A percentile compares a stretch with the other conserved stretches of the same genome.
These are phyloP conservation scores for Sphagnum tenellum DNA, from an alignment of 225 moss, liverwort and hornwort genomes.

Conservation along the genomic window DNA sequence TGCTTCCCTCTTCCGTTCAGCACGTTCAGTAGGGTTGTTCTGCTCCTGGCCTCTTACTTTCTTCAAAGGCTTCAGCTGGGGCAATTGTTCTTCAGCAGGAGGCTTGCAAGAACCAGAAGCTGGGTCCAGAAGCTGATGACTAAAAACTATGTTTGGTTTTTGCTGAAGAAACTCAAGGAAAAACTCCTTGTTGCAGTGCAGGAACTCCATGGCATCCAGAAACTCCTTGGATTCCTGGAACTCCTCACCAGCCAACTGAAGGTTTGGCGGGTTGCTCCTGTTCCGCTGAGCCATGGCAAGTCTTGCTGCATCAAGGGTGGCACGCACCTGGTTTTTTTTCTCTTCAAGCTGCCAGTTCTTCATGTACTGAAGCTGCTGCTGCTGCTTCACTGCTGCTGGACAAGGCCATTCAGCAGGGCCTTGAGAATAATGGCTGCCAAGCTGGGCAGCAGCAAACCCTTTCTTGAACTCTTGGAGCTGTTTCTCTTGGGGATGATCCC, in stretches of 20 bases:
- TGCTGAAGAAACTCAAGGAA: slow-evolving; percentile 73
- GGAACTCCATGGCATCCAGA: slow-evolving; percentile 71
- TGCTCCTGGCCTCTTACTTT: slow-evolving; percentile 17
- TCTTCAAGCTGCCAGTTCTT: slow-evolving; percentile 43
- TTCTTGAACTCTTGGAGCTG: slow-evolving; percentile 78
- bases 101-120: slow-evolving; percentile 6
- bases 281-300: slow-evolving; percentile 37
- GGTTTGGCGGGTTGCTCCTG: slow-evolving; percentile 36
- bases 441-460: slow-evolving; percentile 62
- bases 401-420: slow-evolving; percentile 8
- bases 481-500: slow-evolving; percentile 75
- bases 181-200: slow-evolving; percentile 82
- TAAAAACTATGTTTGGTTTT: slow-evolving; percentile 27
- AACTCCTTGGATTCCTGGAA: slow-evolving; percentile 70
- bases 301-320: slow-evolving; percentile 69
- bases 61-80: slow-evolving; percentile 5
- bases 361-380: slow-evolving; percentile 34
- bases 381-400: slow-evolving; percentile 16
- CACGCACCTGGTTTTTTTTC: slow-evolving; percentile 59
- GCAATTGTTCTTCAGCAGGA: background rate
- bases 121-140: slow-evolving; percentile 25
- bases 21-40: slow-evolving; percentile 29
- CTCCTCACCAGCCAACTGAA: slow-evolving; percentile 44
- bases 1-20: slow-evolving; percentile 35
- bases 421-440: slow-evolving; percentile 1